Conservation (phyloP, 805 yeast species). For the Candida qinlingensis region DNA sequence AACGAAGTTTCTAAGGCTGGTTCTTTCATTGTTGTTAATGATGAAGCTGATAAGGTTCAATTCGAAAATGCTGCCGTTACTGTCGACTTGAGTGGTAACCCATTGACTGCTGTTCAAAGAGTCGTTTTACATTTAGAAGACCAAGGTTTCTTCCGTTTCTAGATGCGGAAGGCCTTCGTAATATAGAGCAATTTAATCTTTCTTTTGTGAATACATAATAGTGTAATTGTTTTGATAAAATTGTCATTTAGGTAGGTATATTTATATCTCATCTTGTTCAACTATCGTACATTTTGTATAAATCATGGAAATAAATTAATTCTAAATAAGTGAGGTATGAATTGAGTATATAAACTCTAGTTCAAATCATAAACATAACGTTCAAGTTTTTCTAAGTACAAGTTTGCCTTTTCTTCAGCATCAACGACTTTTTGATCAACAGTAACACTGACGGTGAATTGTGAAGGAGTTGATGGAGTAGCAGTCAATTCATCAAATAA, state of each 20-base stretch:
- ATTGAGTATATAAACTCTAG: neutral
- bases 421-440: conserved; percentile 35
- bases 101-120: conserved; percentile 68
- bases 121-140: conserved; percentile 69
- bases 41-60: conserved; percentile 27
- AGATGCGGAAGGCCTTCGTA: conserved; percentile 7
- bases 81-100: conserved; percentile 48
- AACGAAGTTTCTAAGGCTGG: conserved; percentile 39
- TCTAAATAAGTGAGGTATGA: too few relatives aligned
- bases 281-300: neutral
- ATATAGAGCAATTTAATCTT: neutral
- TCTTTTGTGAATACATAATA: neutral
- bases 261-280: neutral
- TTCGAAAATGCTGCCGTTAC: conserved; percentile 53
- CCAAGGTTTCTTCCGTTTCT: conserved; percentile 72
- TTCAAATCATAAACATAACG: conserved; percentile 17
- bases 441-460: conserved; percentile 31
- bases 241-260: neutral
- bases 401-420: conserved; percentile 41
- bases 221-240: neutral
- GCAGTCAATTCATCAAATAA: conserved; percentile 19
- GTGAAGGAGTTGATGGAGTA: conserved; percentile 17
- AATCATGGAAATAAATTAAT: too few relatives aligned
- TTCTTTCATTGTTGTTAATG: conserved; percentile 42
- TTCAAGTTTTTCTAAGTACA: conserved; percentile 18